These are phyloP conservation scores for Carex arenaria DNA, from an alignment of 202 grass and related monocot genomes.

Conservation along the genomic window DNA sequence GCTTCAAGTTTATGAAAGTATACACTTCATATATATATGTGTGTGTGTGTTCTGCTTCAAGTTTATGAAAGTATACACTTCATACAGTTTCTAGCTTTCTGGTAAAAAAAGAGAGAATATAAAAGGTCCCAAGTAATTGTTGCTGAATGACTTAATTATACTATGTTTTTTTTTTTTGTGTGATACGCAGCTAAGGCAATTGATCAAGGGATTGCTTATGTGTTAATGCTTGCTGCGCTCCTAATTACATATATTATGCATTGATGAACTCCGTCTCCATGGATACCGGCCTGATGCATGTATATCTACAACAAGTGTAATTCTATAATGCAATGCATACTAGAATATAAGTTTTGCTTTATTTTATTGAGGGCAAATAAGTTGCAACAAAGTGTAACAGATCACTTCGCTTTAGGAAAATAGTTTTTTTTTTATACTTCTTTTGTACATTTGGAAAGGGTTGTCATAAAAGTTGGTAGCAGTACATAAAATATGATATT, in stretches of 20 bases:
- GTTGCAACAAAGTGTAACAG: neutral
- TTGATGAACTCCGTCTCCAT: neutral
- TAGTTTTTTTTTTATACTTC: neutral
- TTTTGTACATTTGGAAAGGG: neutral
- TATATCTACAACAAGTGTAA: neutral
- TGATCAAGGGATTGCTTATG: conserved; percentile 52
- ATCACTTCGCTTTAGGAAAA: neutral
- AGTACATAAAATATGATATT: neutral
- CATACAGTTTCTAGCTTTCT: neutral
- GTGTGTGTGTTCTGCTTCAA: neutral
- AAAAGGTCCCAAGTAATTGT: neutral
- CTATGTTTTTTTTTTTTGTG: neutral
- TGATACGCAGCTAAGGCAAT: conserved; percentile 34
- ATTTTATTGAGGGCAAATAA: neutral
- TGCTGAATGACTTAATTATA: neutral
- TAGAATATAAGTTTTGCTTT: neutral
- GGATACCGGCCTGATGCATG: neutral
- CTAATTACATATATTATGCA: conserved; percentile 37
- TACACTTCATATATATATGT: neutral
- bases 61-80: neutral
- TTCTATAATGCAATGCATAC: neutral
- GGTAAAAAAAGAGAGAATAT: too few relatives aligned
- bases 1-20: neutral
- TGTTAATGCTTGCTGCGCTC: conserved; percentile 44
- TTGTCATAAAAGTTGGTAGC: neutral